phyloP scores from a whole-genome alignment of 2,329 filamentous ascomycete genomes.

The Monilinia polystroma region DNA sequence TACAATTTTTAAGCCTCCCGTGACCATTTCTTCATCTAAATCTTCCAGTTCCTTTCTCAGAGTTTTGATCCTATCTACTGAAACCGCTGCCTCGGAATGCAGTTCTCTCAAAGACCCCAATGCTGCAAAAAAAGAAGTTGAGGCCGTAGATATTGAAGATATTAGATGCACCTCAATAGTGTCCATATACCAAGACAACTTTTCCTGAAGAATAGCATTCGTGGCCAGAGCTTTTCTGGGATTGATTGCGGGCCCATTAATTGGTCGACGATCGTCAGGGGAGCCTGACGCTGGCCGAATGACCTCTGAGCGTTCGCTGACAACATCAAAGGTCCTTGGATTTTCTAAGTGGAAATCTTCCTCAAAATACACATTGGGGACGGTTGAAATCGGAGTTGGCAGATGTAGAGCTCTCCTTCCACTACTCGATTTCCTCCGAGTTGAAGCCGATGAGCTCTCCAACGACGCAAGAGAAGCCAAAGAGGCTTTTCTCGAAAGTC shows the following conservation, averaged over 20 bases:
- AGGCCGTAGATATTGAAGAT: constrained; percentile 91
- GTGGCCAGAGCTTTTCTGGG: constrained; percentile 87
- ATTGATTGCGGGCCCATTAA: constrained; percentile 57
- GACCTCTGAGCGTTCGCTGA: constrained; percentile 95
- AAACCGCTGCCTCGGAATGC: constrained; percentile 88
- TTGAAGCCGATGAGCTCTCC: constrained; percentile 34
- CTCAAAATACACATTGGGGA: constrained; percentile 91
- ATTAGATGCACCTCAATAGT: constrained; percentile 97
- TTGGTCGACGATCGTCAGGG: constrained; percentile 52
- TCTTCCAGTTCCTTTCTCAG: constrained; percentile 75
- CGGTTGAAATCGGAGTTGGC: constrained; percentile 85
- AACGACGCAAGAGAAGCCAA: constrained; percentile 43
- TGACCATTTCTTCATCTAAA: constrained; percentile 83
- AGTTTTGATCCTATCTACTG: constrained; percentile 79
- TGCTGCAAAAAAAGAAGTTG: constrained; percentile 93
- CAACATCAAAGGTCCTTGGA: constrained; percentile 91
- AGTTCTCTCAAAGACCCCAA: constrained; percentile 87
- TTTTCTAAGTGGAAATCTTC: constrained; percentile 95
- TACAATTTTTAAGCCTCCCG: constrained; percentile 80
- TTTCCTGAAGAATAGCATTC: constrained; percentile 96
- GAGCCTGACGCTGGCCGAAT: constrained; percentile 59
- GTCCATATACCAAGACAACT: constrained; percentile 99
- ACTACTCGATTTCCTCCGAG: constrained; percentile 52
- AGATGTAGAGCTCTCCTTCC: constrained; percentile 64
- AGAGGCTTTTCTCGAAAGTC: constrained; percentile 44